These are phyloP conservation scores for Solanum okadae DNA, from an alignment of 257 asterid genomes.

Conservation along the genomic window DNA sequence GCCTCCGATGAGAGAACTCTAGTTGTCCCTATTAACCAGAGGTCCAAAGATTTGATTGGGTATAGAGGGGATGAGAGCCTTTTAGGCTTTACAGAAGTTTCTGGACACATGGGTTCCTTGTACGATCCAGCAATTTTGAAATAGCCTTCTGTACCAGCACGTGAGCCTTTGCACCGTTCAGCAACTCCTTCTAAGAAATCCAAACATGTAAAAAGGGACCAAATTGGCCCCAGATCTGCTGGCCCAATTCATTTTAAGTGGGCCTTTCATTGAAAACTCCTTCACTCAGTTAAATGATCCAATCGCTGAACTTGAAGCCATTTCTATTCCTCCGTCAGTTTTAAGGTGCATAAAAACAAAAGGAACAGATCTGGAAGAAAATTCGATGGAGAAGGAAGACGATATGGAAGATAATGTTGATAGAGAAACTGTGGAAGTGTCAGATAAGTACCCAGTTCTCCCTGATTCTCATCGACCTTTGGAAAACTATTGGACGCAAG, in stretches of 20 bases:
- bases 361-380: background rate
- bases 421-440: background rate
- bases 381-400: background rate
- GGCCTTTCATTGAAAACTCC: background rate
- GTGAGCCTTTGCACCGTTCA: background rate
- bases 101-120: no score
- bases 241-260: no score
- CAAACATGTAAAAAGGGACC: background rate
- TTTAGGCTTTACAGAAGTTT: no score
- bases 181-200: background rate
- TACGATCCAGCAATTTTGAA: background rate
- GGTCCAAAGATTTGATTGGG: background rate
- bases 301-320: background rate
- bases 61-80: background rate
- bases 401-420: background rate
- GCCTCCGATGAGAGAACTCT: background rate
- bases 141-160: background rate
- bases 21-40: background rate
- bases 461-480: background rate
- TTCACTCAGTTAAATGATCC: background rate
- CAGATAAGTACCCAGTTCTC: background rate
- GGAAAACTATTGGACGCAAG: background rate
- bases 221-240: background rate
- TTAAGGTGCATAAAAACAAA: background rate
- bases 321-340: background rate